These are phyloP conservation scores for Microdochium nivale DNA, from an alignment of 2,329 filamentous ascomycete species.

Conservation along the genomic window DNA sequence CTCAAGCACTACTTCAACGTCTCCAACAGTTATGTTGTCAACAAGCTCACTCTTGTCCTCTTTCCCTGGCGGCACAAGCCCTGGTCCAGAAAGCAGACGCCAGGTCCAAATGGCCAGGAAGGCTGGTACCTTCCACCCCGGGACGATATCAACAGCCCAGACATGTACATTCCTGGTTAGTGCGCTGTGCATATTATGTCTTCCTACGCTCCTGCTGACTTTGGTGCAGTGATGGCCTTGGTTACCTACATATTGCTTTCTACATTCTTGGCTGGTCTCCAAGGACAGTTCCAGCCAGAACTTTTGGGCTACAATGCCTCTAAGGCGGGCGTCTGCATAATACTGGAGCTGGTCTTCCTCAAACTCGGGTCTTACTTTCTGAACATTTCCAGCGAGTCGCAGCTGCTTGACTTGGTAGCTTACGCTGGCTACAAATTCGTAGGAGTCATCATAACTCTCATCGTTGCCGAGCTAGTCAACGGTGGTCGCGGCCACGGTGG, in stretches of 20 bases:
- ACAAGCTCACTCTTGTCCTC: constrained; percentile 86
- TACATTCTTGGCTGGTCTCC: constrained; percentile 79
- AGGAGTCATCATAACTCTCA: constrained; percentile 83
- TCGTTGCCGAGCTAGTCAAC: constrained; percentile 68
- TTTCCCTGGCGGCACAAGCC: constrained; percentile 98
- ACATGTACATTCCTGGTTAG: constrained; percentile 89
- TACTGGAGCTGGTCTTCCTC: constrained; percentile 81
- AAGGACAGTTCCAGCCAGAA: constrained; percentile 89
- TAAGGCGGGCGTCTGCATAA: constrained; percentile 71
- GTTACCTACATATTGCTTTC: constrained; percentile 96
- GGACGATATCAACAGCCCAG: constrained; percentile 93
- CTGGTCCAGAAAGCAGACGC: constrained; percentile 84
- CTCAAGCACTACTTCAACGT: constrained; percentile 99
- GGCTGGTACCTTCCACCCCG: constrained; percentile 81
- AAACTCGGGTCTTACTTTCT: constrained; percentile 91
- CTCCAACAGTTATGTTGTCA: constrained; percentile 91
- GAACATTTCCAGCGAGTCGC: constrained; percentile 87
- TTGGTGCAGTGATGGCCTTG: constrained; percentile 68
- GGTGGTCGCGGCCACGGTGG: constrained; percentile 75
- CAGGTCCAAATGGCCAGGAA: constrained; percentile 60
- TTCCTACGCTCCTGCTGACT: constrained; percentile 4
- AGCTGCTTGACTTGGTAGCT: constrained; percentile 86
- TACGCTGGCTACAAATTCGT: constrained; percentile 99
- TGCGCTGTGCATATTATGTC: constrained; percentile 10
- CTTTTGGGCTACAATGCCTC: constrained; percentile 84